Evolutionary conservation across 2,329 filamentous ascomycete genomes (phyloP), one percentile per base, ranked within the genome.

Genomic region (Colletotrichum neosansevieriae): DNA sequence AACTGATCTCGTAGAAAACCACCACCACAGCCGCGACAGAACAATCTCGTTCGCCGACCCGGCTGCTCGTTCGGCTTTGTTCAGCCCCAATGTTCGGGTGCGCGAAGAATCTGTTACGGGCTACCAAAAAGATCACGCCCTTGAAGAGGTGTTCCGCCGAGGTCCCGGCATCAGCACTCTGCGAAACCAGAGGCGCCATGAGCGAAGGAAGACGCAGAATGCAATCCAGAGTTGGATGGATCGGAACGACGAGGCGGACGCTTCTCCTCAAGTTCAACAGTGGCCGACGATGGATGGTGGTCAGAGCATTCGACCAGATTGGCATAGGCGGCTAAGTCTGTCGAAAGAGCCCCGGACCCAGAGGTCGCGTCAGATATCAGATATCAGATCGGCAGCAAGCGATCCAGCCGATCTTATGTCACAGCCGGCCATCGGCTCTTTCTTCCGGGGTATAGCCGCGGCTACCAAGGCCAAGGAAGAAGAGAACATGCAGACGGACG

Each of bases 171-270:
- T 88, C 57, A 86, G 86, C 7, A 84, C 88, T 2, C 80, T 90
- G 60, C 85, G 87, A 17, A 89, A 86, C 2, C 86, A 88, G 54
- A 84, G 86, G 56, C 85, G 87, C 58, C 84, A 88, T 32, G 90
- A 93, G 72, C 86, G 90, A 69, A 87, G 88, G 42, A 91, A 94
- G 76, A 93, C 91, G 1, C 91, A 92, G 71, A 94, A 91, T 67
- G 92, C 93, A 0, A 94, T 98, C 58, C 90, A 92, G 32, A 91
- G 92, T 72, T 98, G 94, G 94, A 97, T 98, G 92, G 92, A 94
- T 50, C 86, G 87, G 71, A 84, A 89, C 66, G 86, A 89, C 17
- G 89, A 81, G 63, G 82, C 80, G 45, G 84, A 78, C 34, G 79
- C 77, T 68, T 82, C 81, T 2, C 77, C 83, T 19, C 78, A 80